Base-by-base conservation (phyloP, 163 green algal species). In the Volvox carteri region DNA sequence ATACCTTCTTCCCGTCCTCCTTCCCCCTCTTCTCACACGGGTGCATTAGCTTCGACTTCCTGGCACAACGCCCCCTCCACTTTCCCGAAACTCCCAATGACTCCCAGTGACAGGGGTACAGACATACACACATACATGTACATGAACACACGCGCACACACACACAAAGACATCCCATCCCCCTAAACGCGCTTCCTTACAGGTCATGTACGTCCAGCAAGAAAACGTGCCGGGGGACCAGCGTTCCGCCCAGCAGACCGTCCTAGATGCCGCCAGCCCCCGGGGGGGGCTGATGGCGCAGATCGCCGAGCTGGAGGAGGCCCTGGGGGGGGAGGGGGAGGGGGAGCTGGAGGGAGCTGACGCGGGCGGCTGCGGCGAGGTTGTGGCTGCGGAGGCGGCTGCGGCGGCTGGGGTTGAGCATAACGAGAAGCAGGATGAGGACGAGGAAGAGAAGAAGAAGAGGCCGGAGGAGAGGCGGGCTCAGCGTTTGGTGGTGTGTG, bases 161-260 rank as follows among this genome's bases (percentile, higher is more conserved):
- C n/a, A n/a, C n/a, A n/a, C n/a, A n/a, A n/a, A n/a, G n/a, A n/a
- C n/a, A n/a, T n/a, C n/a, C n/a, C n/a, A n/a, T n/a, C n/a, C n/a
- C n/a, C n/a, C n/a, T n/a, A n/a, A n/a, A n/a, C n/a, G 54, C 5
- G 25, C 5, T 65, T 35, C 60, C n/a, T 11, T 12, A 7, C 67
- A 88, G 83, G 52, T 88, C 1, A 16, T 88, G 50, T 88, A 88
- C 28, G 87, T 75, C 52, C 89, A 50, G 89, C 89, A 84, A 84
- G 89, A 89, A 8, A 86, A 86, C 4, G 86, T 80, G 48, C 84
- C 74, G n/a, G 89, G 76, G 8, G 89, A 86, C 60, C 44, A n/a
- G 39, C 81, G 89, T 3, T 60, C 39, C 37, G 84, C 78, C 7
- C 46, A 76, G 42, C 74, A 78, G 54, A 90, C 85, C 25, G 58